These are phyloP conservation scores for Ceratocystis colombiana DNA, from an alignment of 2,329 filamentous ascomycete species.

Conservation along the genomic window DNA sequence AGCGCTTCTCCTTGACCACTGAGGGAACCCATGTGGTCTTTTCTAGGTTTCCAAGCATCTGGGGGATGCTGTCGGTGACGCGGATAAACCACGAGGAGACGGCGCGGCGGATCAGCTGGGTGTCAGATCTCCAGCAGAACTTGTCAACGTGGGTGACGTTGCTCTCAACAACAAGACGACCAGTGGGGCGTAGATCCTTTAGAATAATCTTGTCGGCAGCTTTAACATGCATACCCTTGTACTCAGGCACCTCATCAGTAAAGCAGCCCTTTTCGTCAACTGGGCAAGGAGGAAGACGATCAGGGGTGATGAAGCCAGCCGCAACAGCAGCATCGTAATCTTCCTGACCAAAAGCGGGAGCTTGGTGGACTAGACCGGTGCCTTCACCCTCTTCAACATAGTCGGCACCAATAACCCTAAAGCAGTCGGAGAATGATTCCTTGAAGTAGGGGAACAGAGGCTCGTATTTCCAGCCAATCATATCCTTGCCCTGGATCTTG, in stretches of 20 bases:
- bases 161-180: slow-evolving; percentile 28
- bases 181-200: slow-evolving; percentile 28
- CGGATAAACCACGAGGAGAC: slow-evolving; percentile 31
- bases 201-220: slow-evolving; percentile 30
- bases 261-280: slow-evolving; percentile 46
- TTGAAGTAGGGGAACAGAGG: slow-evolving; percentile 64
- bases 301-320: slow-evolving; percentile 53
- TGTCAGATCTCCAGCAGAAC: slow-evolving; percentile 30
- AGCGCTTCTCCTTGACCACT: slow-evolving; percentile 29
- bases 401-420: slow-evolving; percentile 55
- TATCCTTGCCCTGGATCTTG: slow-evolving; percentile 55
- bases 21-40: slow-evolving; percentile 29
- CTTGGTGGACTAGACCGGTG: slow-evolving; percentile 65
- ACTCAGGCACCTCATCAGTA: slow-evolving; percentile 29
- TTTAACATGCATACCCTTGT: slow-evolving; percentile 30
- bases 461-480: slow-evolving; percentile 63
- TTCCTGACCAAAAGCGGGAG: slow-evolving; percentile 66
- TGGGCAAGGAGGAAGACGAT: slow-evolving; percentile 57
- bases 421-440: slow-evolving; percentile 59
- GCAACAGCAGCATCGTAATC: slow-evolving; percentile 61
- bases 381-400: slow-evolving; percentile 65
- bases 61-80: slow-evolving; percentile 27
- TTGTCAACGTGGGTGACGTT: slow-evolving; percentile 29
- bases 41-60: slow-evolving; percentile 29
- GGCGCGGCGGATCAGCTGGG: slow-evolving; percentile 29